These are phyloP conservation scores for Colletotrichum tropicicola DNA, from an alignment of 2,329 filamentous ascomycete species.

Conservation along the genomic window DNA sequence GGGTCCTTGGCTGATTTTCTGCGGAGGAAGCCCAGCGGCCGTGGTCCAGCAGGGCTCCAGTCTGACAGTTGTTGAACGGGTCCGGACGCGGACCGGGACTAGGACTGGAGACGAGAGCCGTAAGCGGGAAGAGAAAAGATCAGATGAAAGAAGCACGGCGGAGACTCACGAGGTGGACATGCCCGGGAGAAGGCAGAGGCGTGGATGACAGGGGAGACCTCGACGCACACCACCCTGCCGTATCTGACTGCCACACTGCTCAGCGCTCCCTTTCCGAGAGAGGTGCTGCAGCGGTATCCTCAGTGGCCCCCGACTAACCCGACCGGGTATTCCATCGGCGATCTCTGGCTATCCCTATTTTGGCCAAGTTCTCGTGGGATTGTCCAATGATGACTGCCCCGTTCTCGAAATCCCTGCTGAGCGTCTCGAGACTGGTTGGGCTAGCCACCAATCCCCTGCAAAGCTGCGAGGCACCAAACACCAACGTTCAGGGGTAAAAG, in stretches of 20 bases:
- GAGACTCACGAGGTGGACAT: not conserved
- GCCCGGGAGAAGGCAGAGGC: not conserved
- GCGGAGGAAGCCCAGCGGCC: conserved; percentile 9
- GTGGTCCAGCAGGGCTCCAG: conserved; percentile 2
- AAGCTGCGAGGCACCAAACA: conserved; percentile 26
- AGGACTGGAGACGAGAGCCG: conserved; percentile 8
- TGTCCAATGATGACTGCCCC: conserved; percentile 29
- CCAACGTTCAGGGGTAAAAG: conserved; percentile 36
- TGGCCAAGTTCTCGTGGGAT: conserved; percentile 1
- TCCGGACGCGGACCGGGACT: conserved; percentile 8
- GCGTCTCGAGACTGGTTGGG: conserved; percentile 4
- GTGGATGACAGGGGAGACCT: conserved; percentile 9
- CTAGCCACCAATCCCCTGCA: conserved; percentile 13
- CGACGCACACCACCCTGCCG: not conserved
- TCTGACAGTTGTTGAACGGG: conserved; percentile 18
- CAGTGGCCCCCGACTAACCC: conserved; percentile 21
- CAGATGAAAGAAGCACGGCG: conserved; percentile 33
- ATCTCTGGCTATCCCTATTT: conserved; percentile 33
- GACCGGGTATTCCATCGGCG: conserved; percentile 30
- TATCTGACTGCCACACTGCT: conserved; percentile 1
- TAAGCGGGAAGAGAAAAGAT: conserved; percentile 33
- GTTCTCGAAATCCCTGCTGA: not conserved
- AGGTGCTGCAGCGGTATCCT: not conserved
- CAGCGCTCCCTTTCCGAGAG: not conserved
- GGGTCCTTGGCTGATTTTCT: conserved; percentile 4